These are phyloP conservation scores for Trichosporon sp. DNA, from an alignment of 1,284 basidiomycete species.

Conservation along the genomic window DNA sequence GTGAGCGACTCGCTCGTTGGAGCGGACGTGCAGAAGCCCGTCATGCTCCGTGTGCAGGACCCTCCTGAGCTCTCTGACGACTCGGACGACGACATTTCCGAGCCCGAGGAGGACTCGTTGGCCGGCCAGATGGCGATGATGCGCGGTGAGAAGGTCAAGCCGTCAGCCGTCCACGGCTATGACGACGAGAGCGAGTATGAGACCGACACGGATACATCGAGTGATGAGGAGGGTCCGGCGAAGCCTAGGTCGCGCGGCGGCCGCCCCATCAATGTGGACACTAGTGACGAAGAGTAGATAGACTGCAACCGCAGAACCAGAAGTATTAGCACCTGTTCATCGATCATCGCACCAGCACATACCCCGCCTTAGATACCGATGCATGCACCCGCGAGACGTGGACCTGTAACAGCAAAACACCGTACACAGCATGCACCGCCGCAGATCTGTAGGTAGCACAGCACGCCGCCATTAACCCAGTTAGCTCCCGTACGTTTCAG, in stretches of 20 bases:
- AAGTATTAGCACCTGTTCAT: slow-evolving; percentile 10
- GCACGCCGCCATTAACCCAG: background rate
- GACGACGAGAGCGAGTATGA: slow-evolving; percentile 52
- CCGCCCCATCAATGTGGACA: slow-evolving; percentile 50
- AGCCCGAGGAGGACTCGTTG: slow-evolving; percentile 89
- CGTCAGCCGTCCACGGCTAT: slow-evolving; percentile 45
- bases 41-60: slow-evolving; percentile 76
- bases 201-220: slow-evolving; percentile 50
- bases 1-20: slow-evolving; percentile 85
- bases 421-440: too few species aligned
- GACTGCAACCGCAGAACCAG: slow-evolving; percentile 43
- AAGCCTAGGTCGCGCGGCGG: slow-evolving; percentile 7
- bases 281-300: slow-evolving; percentile 38
- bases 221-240: slow-evolving; percentile 52
- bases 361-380: slow-evolving; percentile 4
- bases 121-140: slow-evolving; percentile 98
- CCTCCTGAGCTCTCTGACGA: slow-evolving; percentile 57
- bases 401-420: background rate
- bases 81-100: slow-evolving; percentile 85
- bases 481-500: background rate
- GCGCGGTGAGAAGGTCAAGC: slow-evolving; percentile 85
- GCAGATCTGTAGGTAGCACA: background rate
- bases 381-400: background rate
- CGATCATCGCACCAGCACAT: slow-evolving; percentile 4
- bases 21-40: slow-evolving; percentile 67